Percentiles rank a stretch among this genome's conserved stretches.
phyloP scores from a whole-genome alignment of 2,329 filamentous ascomycete genomes.

The Stagonosporopsis tanaceti region DNA sequence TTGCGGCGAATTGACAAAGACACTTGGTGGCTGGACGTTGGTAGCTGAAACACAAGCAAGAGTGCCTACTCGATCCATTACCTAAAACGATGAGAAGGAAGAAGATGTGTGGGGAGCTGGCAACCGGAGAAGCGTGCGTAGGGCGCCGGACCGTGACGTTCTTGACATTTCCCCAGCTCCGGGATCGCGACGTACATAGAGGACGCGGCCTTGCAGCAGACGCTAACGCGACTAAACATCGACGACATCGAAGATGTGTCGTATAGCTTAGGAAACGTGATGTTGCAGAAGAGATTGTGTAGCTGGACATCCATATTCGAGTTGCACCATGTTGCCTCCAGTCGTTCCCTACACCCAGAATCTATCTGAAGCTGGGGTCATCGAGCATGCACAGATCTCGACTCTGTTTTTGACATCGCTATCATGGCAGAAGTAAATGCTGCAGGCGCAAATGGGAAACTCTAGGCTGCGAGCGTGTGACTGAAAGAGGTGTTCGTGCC shows the following conservation, averaged over 20 bases:
- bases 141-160: too few relatives aligned
- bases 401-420: too few relatives aligned
- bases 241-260: neutral
- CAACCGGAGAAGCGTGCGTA: too few relatives aligned
- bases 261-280: neutral
- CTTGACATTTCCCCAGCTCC: too few relatives aligned
- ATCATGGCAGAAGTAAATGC: too few relatives aligned
- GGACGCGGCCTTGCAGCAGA: constrained; percentile 3
- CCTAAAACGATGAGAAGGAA: neutral
- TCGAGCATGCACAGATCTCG: too few relatives aligned
- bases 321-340: neutral
- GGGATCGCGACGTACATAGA: too few relatives aligned
- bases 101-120: neutral
- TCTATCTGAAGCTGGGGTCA: neutral
- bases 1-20: constrained; percentile 3
- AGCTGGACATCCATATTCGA: neutral
- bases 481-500: too few relatives aligned
- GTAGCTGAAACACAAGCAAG: constrained; percentile 2
- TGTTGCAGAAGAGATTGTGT: neutral
- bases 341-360: neutral
- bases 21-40: neutral
- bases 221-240: neutral
- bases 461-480: too few relatives aligned
- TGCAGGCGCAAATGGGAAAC: neutral
- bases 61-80: neutral